A percentile compares a stretch with the other conserved stretches of the same genome.
phyloP scores from a whole-genome alignment of 768 basidiomycete genomes.

The Pholiota microspora region DNA sequence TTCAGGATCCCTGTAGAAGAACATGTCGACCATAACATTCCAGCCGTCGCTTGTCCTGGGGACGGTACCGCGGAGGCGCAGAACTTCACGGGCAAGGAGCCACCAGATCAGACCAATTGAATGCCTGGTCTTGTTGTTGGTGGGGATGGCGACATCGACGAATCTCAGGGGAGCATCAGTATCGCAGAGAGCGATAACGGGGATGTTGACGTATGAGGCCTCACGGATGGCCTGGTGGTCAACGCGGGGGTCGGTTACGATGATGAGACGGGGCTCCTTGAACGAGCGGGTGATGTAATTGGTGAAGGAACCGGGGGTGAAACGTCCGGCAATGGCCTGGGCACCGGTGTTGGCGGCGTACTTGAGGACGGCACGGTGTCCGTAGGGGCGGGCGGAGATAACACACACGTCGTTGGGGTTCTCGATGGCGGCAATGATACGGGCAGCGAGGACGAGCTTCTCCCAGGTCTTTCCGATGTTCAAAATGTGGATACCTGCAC shows the following conservation, averaged over 20 bases:
- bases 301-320: constrained; percentile 98
- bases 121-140: constrained; percentile 99
- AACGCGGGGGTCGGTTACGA: constrained; percentile 98
- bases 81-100: constrained; percentile 95
- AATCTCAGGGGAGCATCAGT: constrained; percentile 97
- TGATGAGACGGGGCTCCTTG: constrained; percentile 98
- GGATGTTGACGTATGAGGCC: constrained; percentile 99
- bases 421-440: constrained; percentile 95
- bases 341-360: constrained; percentile 98
- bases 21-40: constrained; percentile 99
- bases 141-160: constrained; percentile 98
- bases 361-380: constrained; percentile 99
- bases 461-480: constrained; percentile 99
- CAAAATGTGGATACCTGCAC: constrained; percentile 86
- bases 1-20: constrained; percentile 99
- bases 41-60: constrained; percentile 90
- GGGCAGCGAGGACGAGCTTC: constrained; percentile 97
- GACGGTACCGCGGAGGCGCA: constrained; percentile 92
- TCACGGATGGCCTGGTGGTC: constrained; percentile 99
- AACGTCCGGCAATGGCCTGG: constrained; percentile 97
- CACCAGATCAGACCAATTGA: constrained; percentile 98
- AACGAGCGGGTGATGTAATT: constrained; percentile 99
- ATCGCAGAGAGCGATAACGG: constrained; percentile 98
- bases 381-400: constrained; percentile 97
- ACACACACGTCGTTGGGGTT: constrained; percentile 98